Evolutionary conservation across 495 filamentous ascomycete genomes (phyloP).

Genomic region (Pseudomonodictys pantanalensis): DNA sequence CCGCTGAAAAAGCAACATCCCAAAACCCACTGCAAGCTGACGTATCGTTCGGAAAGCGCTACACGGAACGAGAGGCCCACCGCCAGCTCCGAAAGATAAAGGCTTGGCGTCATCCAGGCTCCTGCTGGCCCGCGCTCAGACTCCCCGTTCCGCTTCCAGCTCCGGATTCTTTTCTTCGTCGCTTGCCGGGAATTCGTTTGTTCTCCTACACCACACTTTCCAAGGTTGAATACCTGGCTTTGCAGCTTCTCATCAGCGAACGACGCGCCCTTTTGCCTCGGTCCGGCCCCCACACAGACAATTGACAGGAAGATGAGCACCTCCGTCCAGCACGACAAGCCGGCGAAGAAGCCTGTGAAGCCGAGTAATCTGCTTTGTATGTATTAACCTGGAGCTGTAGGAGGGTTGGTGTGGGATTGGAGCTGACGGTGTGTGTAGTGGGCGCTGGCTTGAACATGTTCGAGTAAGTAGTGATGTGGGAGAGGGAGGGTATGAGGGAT

Average conservation of each 20-base stretch:
- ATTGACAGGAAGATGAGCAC: constrained; percentile 33
- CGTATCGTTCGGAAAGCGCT: not conserved
- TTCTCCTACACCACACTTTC: not conserved
- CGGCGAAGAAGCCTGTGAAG: constrained; percentile 99
- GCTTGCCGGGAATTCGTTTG: not conserved
- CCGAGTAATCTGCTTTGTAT: constrained; percentile 93
- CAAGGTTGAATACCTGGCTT: constrained; percentile 17
- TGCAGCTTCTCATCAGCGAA: constrained; percentile 49
- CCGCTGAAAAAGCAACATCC: not conserved
- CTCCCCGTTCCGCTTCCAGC: no score
- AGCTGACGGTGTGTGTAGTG: constrained; percentile 49
- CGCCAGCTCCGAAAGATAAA: not conserved
- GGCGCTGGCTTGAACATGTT: constrained; percentile 98
- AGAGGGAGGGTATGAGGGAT: no score
- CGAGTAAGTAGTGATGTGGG: constrained; percentile 58
- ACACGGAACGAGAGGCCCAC: not conserved
- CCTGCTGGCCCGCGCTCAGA: no score
- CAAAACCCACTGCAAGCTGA: no score
- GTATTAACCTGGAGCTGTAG: constrained; percentile 30
- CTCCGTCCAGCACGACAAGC: no score
- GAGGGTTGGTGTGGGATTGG: not conserved
- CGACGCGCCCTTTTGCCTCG: constrained; percentile 63
- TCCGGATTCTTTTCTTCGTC: not conserved
- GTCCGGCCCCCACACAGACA: constrained; percentile 39
- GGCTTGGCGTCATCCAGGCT: not conserved